Evolutionary conservation across 768 basidiomycete genomes (phyloP).

Genomic region (Trametes sanguinea): DNA sequence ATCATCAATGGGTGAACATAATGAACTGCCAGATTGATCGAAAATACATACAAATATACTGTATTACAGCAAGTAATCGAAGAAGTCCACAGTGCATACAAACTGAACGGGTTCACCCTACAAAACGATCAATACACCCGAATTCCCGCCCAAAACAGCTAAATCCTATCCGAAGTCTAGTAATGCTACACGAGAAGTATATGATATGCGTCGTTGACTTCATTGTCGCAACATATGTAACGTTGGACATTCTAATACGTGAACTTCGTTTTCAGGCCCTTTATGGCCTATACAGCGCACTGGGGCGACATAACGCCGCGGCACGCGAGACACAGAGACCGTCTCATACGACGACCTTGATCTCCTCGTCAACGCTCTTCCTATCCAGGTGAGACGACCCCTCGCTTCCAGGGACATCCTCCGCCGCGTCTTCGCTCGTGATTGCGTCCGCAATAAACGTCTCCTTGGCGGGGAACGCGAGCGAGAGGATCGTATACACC

Average conservation of each 20-base stretch:
- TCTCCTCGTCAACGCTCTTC: conserved; percentile 22
- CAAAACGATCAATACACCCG: conserved; percentile 6
- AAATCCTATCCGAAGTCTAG: background rate
- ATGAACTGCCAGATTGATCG: no score
- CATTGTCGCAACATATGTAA: background rate
- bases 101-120: conserved; percentile 10
- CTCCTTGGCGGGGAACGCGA: conserved; percentile 41
- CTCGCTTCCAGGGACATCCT: conserved; percentile 9
- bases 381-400: conserved; percentile 21
- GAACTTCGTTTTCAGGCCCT: background rate
- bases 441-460: conserved; percentile 36
- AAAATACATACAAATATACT: no score
- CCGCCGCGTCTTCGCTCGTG: conserved; percentile 19
- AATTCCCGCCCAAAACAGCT: background rate
- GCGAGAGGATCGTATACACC: conserved; percentile 38
- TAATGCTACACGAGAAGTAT: conserved; percentile 5
- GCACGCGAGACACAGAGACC: no score
- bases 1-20: no score
- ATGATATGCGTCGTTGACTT: background rate
- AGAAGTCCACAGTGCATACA: background rate
- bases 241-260: background rate
- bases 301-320: no score
- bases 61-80: background rate
- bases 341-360: conserved; percentile 14
- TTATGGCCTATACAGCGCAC: background rate